Base-by-base conservation (phyloP, 2,329 filamentous ascomycete species). In the Aureobasidium sp. region DNA sequence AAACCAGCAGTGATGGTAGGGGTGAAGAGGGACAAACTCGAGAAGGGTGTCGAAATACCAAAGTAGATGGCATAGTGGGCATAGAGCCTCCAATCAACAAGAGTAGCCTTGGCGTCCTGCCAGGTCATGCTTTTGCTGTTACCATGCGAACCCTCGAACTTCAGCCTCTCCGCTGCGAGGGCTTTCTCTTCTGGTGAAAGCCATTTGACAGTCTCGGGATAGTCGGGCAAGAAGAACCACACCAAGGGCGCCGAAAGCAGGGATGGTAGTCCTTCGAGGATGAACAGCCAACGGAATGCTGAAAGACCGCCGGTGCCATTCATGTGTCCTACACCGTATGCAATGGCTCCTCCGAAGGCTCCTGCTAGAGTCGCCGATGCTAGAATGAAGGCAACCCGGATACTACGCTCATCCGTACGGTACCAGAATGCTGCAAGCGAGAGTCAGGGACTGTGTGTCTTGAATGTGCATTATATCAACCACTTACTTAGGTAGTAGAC, bases 1-100 rank as follows among this genome's bases (percentile, higher is more conserved):
- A 89, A 79, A 3, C 86, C 87, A 59, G 80, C 75, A 32, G 88
- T 86, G 49, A 90, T 84, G 0, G 86, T 87, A 1, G 72, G 73
- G 3, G 36, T 45, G 32, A 70, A 70, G 1, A 69, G 61, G 1
- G 66, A 67, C 10, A 70, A 64, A 10, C 65, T 67, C 3, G 64
- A 67, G 61, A 70, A 69, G 2, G 67, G 68, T 0, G 67, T 68
- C 11, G 67, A 78, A 39, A 79, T 79, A 9, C 78, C 77, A 61
- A 81, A 81, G 64, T 81, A 81, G 6, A 81, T 70, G 67, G 75
- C 71, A 65, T 81, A 82, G 66, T 82, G 80, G 4, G 76, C 76
- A 69, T 81, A 82, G 50, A 82, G 69, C 25, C 80, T 71, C 75
- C 78, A 80, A 58, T 82, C 79, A 0, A 72, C 74, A 21, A 83